Evolutionary conservation across 345 rosid species (phyloP), one percentile per base, ranked within the genome.

Genomic region (Salix suchowensis): DNA sequence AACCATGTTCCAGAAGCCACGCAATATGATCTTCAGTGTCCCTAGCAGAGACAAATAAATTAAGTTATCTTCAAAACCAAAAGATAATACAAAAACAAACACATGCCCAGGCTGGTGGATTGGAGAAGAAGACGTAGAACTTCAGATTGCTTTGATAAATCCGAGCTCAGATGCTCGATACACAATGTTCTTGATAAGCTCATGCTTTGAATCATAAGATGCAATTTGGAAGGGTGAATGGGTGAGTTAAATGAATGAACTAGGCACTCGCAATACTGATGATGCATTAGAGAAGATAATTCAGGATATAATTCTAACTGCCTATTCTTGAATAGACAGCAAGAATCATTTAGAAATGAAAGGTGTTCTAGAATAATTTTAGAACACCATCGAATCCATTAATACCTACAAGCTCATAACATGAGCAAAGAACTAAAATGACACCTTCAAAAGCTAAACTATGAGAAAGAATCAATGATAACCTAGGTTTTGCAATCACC

Each of bases 401-500:
- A 69, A 52, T 14, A 23, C 5, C 24, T 8, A 34, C 1, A 30
- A 19, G 64, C 40, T 71, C 23, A 39, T 18, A 32, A 52, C 32
- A 8, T 10, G 21, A 19, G 5, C 34, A 50, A 52, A 50, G 26
- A 11, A 48, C 44, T 12, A 23, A 48, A 36, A 62, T 8, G 14
- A 28, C 14, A 40, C 68, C 67, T 40, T 40, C n/a, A 23, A 67
- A 65, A 72, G 48, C 55, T n/a, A 44, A 73, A 75, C 70, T 21
- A 70, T 46, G 24, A 42, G 24, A 62, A 72, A 65, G 39, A 60
- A 58, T 61, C 50, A 66, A 77, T 7, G 82, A 84, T 77, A 70
- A 92, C 99, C 99, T 94, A 76, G 99, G 97, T 82, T 96, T 96
- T 85, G 99, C 97, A 83, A 96, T 92, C 79, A 96, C 96, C 65